A percentile compares a stretch with the other conserved stretches of the same genome.
Evolutionary conservation across 2,329 filamentous ascomycete species (phyloP).

Genomic region (Paecilomyces formosus): DNA sequence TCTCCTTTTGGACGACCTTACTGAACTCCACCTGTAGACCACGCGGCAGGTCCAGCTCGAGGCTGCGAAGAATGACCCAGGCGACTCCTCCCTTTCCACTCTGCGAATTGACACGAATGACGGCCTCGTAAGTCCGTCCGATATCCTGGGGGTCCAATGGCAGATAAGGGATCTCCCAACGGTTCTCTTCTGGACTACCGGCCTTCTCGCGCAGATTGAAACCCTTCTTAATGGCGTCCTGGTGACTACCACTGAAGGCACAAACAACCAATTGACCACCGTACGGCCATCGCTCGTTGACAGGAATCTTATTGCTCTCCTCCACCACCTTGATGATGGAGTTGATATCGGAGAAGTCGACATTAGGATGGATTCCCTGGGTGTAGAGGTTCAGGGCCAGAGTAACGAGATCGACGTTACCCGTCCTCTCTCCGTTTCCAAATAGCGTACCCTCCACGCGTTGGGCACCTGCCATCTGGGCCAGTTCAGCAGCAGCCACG

Average conservation of each 20-base stretch:
- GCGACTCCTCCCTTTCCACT: slow-evolving; percentile 90
- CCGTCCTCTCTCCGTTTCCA: slow-evolving; percentile 90
- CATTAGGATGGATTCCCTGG: slow-evolving; percentile 73
- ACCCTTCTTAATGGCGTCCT: slow-evolving; percentile 94
- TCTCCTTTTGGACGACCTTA: slow-evolving; percentile 72
- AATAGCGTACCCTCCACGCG: slow-evolving; percentile 91
- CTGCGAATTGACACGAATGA: slow-evolving; percentile 96
- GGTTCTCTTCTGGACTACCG: slow-evolving; percentile 53
- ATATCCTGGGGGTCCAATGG: slow-evolving; percentile 91
- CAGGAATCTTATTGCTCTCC: slow-evolving; percentile 87
- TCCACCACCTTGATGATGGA: slow-evolving; percentile 83
- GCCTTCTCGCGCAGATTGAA: slow-evolving; percentile 58
- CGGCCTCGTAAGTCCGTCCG: slow-evolving; percentile 92
- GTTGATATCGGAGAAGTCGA: slow-evolving; percentile 88
- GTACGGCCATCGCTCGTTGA: slow-evolving; percentile 84
- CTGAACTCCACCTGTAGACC: slow-evolving; percentile 89
- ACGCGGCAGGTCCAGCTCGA: slow-evolving; percentile 86
- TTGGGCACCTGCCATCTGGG: slow-evolving; percentile 93
- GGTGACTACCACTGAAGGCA: slow-evolving; percentile 85
- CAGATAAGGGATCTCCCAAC: slow-evolving; percentile 84
- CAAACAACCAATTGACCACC: slow-evolving; percentile 86
- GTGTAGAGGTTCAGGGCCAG: slow-evolving; percentile 91
- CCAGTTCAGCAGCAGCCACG: slow-evolving; percentile 81
- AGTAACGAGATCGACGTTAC: slow-evolving; percentile 91
- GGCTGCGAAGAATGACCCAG: slow-evolving; percentile 83